Evolutionary conservation across 768 basidiomycete genomes (phyloP).

Genomic region (Kondoa subrosea): DNA sequence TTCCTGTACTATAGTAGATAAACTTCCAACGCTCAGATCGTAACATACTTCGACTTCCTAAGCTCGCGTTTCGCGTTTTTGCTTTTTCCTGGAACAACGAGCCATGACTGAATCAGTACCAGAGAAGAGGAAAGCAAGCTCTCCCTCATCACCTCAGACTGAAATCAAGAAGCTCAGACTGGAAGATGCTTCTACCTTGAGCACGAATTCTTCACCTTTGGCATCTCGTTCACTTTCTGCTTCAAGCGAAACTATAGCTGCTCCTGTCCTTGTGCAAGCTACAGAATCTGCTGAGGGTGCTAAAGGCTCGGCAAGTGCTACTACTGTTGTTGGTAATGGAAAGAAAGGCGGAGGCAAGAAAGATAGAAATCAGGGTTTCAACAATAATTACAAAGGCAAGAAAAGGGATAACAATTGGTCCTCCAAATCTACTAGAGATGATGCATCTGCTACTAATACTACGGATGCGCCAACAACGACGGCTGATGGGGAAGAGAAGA

Average conservation of each 20-base stretch:
- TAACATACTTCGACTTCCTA: too few relatives aligned
- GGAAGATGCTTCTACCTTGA: not conserved
- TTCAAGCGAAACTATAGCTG: too few relatives aligned
- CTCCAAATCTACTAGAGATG: not conserved
- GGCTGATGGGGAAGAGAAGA: conserved; percentile 20
- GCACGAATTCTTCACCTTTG: not conserved
- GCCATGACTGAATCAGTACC: too few relatives aligned
- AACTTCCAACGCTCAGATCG: too few relatives aligned
- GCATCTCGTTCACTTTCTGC: too few relatives aligned
- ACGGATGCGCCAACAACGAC: not conserved
- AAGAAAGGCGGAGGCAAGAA: not conserved
- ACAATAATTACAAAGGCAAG: conserved; percentile 1
- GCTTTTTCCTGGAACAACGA: too few relatives aligned
- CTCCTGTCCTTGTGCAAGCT: too few relatives aligned
- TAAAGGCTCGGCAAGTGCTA: too few relatives aligned
- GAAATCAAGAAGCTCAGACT: conserved; percentile 6
- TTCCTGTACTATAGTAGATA: too few relatives aligned
- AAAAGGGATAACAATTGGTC: not conserved
- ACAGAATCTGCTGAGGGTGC: too few relatives aligned
- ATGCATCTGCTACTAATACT: not conserved
- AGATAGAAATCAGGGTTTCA: not conserved
- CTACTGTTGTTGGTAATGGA: not conserved
- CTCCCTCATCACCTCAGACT: not conserved
- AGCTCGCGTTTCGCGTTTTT: too few relatives aligned
- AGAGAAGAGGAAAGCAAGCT: too few relatives aligned